Percentiles rank a stretch among this genome's conserved stretches.
phyloP scores from a whole-genome alignment of 495 filamentous ascomycete genomes.

The Chaetomium tenue region DNA sequence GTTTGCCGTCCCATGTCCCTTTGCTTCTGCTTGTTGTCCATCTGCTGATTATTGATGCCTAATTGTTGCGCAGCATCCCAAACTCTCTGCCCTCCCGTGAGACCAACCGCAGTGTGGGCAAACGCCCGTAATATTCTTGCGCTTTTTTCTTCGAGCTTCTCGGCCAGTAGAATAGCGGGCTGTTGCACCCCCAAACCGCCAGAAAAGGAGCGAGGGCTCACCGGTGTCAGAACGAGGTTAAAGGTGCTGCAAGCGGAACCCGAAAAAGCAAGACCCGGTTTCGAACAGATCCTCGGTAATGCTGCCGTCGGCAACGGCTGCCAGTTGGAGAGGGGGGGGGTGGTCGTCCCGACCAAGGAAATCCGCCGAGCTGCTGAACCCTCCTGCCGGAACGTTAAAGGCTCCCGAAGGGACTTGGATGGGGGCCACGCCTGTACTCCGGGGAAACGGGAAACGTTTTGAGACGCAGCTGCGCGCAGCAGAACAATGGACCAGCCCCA shows the following conservation, averaged over 20 bases:
- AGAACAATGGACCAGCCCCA: neutral
- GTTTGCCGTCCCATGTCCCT: neutral
- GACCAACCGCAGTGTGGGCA: neutral
- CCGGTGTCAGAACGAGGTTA: neutral
- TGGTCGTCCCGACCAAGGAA: neutral
- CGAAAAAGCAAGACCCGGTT: neutral
- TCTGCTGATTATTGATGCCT: neutral
- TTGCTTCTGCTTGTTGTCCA: neutral
- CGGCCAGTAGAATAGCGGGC: neutral
- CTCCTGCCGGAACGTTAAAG: neutral
- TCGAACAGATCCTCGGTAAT: neutral
- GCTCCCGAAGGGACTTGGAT: neutral
- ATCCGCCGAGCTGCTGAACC: neutral
- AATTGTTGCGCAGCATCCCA: neutral
- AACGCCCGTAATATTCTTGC: neutral
- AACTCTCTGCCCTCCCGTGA: neutral
- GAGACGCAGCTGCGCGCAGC: neutral
- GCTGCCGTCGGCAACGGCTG: neutral
- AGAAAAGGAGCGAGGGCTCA: neutral
- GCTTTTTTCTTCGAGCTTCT: neutral
- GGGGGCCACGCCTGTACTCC: neutral
- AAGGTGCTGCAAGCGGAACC: neutral
- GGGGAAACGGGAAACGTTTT: neutral
- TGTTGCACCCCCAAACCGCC: neutral
- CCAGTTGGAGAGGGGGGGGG: neutral